These are phyloP conservation scores for Monosporascus sp. DNA, from an alignment of 2,329 filamentous ascomycete genomes.

Conservation along the genomic window DNA sequence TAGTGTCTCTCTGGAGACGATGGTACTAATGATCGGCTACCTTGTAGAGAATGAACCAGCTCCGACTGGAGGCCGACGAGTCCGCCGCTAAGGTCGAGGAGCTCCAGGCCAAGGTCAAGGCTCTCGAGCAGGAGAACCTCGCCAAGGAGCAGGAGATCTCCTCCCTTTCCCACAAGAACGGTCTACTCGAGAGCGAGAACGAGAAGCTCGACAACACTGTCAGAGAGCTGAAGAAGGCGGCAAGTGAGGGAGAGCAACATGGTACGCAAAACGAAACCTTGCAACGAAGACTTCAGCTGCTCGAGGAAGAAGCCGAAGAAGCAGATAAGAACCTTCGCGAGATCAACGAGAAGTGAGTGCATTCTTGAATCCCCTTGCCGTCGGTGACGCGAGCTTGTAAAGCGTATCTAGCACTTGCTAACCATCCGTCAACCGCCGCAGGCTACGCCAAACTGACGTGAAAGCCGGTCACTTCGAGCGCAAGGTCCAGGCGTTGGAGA, in stretches of 20 bases:
- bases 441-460: slow-evolving; percentile 97
- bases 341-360: slow-evolving; percentile 92
- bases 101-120: slow-evolving; percentile 80
- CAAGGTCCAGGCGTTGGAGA: slow-evolving; percentile 95
- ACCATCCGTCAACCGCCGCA: slow-evolving; percentile 32
- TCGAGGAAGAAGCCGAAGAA: slow-evolving; percentile 97
- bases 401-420: neutral
- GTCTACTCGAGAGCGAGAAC: slow-evolving; percentile 80
- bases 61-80: slow-evolving; percentile 91
- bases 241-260: slow-evolving; percentile 75
- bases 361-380: neutral
- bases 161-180: slow-evolving; percentile 92
- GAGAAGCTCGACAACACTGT: slow-evolving; percentile 84
- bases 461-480: slow-evolving; percentile 99
- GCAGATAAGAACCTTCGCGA: slow-evolving; percentile 95
- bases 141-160: slow-evolving; percentile 98
- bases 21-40: slow-evolving; percentile 7
- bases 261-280: slow-evolving; percentile 89
- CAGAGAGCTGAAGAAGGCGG: slow-evolving; percentile 82
- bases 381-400: too few relatives aligned
- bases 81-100: slow-evolving; percentile 78
- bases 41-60: slow-evolving; percentile 82
- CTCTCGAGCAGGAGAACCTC: slow-evolving; percentile 88
- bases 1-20: neutral
- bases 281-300: slow-evolving; percentile 85